phyloP scores from a whole-genome alignment of 2,329 filamentous ascomycete species.

The Ceratocystis lukuohia region DNA sequence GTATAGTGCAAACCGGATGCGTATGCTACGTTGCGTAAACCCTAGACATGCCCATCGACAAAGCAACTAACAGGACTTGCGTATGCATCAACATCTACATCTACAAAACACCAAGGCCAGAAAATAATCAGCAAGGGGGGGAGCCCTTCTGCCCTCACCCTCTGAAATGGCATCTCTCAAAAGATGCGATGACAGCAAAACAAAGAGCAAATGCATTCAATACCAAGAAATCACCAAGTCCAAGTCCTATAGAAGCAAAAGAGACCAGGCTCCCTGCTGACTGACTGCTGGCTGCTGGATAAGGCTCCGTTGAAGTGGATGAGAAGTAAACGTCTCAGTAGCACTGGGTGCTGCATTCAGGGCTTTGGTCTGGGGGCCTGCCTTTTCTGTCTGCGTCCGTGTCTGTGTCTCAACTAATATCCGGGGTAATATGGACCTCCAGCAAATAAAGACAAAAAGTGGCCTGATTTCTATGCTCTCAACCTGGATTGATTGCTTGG shows the following conservation, averaged over 20 bases:
- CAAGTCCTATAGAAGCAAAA: no score
- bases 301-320: neutral
- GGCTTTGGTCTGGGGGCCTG: no score
- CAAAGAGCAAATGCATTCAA: neutral
- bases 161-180: neutral
- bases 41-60: neutral
- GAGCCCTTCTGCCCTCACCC: neutral
- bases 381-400: neutral
- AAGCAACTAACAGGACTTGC: neutral
- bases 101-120: neutral
- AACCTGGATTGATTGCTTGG: neutral
- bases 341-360: neutral
- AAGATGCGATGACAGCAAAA: slow-evolving; percentile 1
- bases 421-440: neutral
- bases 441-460: neutral
- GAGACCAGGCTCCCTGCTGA: no score
- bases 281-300: no score
- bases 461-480: neutral
- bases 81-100: neutral
- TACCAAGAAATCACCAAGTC: neutral
- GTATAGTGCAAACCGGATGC: neutral
- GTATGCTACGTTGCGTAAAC: neutral
- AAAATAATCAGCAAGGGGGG: neutral
- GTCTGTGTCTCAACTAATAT: neutral
- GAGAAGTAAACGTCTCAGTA: neutral